phyloP scores from a whole-genome alignment of 768 basidiomycete species.

The Pleurotus platypus region DNA sequence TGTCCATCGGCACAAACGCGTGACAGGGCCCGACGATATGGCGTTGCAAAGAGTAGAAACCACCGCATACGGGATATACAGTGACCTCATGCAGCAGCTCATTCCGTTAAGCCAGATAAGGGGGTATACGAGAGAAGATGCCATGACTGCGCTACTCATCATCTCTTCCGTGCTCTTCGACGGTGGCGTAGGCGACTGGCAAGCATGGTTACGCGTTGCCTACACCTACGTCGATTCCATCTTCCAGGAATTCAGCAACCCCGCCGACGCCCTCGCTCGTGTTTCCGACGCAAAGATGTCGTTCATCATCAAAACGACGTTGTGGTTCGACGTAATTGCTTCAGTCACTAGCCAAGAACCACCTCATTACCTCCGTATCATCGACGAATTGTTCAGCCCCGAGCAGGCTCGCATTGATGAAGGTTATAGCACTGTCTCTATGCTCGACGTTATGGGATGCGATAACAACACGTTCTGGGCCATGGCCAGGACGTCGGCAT shows the following conservation, averaged over 20 bases:
- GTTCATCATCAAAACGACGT: conserved; percentile 80
- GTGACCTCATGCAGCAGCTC: neutral
- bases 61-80: neutral
- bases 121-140: conserved; percentile 48
- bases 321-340: conserved; percentile 87
- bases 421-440: conserved; percentile 35
- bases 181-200: conserved; percentile 72
- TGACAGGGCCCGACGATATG: conserved; percentile 1
- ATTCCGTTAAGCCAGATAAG: neutral
- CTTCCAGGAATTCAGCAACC: conserved; percentile 37
- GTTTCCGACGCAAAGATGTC: conserved; percentile 44
- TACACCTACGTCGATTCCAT: conserved; percentile 48
- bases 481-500: conserved; percentile 65
- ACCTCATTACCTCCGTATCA: conserved; percentile 56
- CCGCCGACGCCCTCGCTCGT: conserved; percentile 38
- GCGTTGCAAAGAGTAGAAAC: conserved; percentile 29
- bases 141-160: conserved; percentile 74
- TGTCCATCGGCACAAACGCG: conserved; percentile 38
- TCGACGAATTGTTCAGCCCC: conserved; percentile 57
- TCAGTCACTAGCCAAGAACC: conserved; percentile 59
- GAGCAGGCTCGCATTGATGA: conserved; percentile 6
- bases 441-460: conserved; percentile 86
- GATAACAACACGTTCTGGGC: conserved; percentile 78
- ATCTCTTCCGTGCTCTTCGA: conserved; percentile 79
- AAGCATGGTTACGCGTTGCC: conserved; percentile 62